Evolutionary conservation across 257 asterid genomes (phyloP).

Genomic region (Nicotiana tomentosiformis): DNA sequence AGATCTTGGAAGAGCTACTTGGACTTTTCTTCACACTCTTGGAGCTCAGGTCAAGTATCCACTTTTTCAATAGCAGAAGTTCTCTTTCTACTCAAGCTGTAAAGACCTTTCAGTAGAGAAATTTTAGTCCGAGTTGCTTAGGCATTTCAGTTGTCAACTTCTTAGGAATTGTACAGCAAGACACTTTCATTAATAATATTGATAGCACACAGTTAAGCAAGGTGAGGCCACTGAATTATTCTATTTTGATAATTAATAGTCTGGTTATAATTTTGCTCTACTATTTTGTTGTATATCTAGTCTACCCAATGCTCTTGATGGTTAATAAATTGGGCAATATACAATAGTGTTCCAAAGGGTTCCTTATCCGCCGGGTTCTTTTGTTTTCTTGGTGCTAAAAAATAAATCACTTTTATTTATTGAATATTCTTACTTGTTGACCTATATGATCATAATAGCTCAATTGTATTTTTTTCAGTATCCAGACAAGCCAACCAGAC

Average conservation of each 20-base stretch:
- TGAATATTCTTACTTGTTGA: not conserved
- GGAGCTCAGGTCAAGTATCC: conserved; percentile 72
- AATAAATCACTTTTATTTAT: not conserved
- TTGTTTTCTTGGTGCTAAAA: not conserved
- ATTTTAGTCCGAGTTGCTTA: not conserved
- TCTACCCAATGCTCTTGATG: not conserved
- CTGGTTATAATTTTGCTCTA: not conserved
- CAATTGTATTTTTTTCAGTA: conserved; percentile 50
- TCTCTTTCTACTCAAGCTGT: not conserved
- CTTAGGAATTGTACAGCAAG: not conserved
- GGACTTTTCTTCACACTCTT: conserved; percentile 96
- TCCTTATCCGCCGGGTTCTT: not conserved
- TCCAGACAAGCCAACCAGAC: conserved; percentile 96
- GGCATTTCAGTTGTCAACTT: not conserved
- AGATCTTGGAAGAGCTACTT: conserved; percentile 92
- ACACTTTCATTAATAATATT: not conserved
- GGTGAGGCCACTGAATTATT: not conserved
- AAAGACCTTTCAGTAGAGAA: not conserved
- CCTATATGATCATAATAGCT: not conserved
- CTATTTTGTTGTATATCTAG: not conserved
- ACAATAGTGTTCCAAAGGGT: not conserved
- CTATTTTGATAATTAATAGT: not conserved
- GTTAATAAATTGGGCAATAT: not conserved
- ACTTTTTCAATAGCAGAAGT: not conserved
- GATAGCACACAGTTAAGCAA: not conserved